These are phyloP conservation scores for Colletotrichum cordylinicola DNA, from an alignment of 2,329 filamentous ascomycete genomes.

Conservation along the genomic window DNA sequence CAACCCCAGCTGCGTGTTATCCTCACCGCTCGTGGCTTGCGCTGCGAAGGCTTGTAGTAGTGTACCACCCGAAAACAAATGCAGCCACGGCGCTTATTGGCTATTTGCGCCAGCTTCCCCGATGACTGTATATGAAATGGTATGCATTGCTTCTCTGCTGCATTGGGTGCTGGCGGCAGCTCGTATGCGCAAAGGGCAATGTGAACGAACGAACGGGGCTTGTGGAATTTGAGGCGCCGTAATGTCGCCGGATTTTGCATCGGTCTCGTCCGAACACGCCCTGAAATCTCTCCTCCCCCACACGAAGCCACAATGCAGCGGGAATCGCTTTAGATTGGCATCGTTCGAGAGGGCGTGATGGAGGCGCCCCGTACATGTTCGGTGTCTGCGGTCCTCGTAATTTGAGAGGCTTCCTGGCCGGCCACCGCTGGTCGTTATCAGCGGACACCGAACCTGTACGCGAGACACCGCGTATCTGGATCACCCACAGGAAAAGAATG, in stretches of 20 bases:
- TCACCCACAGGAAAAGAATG: background rate
- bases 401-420: background rate
- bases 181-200: background rate
- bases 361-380: background rate
- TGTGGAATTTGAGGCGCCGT: background rate
- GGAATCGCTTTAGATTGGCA: background rate
- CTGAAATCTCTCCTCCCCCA: background rate
- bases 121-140: background rate
- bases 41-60: background rate
- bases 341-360: background rate
- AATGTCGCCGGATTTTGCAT: background rate
- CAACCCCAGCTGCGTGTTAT: constrained; percentile 6
- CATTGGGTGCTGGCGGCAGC: background rate
- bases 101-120: background rate
- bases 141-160: background rate
- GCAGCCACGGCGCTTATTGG: background rate
- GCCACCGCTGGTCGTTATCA: background rate
- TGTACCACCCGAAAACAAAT: background rate
- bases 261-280: background rate
- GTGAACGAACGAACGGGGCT: background rate
- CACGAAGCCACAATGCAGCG: background rate
- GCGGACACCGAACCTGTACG: background rate
- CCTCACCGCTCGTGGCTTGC: constrained; percentile 16
- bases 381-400: background rate
- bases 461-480: background rate